Percentiles rank a stretch among this genome's conserved stretches.
Conservation (phyloP, 441 rosid species). For the Pelargonium fulgidum region DNA sequence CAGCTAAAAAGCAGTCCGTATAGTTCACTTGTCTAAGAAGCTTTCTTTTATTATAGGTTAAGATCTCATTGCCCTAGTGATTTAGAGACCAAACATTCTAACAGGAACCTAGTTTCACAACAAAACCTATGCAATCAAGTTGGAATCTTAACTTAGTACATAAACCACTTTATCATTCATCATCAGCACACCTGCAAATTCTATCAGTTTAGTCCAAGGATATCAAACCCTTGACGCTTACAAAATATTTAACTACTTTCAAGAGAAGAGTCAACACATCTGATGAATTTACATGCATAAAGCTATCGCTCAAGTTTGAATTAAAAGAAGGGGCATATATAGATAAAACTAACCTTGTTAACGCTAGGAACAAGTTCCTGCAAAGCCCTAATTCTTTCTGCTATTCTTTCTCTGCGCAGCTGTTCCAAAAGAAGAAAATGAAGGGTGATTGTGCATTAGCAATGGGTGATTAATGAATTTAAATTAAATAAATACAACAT, state of each 20-base stretch:
- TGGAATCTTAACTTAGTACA: neutral
- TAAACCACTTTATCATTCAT: neutral
- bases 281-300: neutral
- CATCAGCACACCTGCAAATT: neutral
- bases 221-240: neutral
- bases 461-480: neutral
- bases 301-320: neutral
- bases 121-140: neutral
- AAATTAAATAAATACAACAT: neutral
- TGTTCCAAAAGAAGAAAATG: slow-evolving; percentile 29
- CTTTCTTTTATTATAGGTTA: neutral
- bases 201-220: neutral
- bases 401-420: slow-evolving; percentile 96
- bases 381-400: slow-evolving; percentile 92
- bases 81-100: neutral
- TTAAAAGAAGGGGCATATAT: neutral
- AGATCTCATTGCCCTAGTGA: neutral
- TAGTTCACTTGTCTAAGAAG: neutral
- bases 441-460: slow-evolving; percentile 3
- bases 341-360: slow-evolving; percentile 56
- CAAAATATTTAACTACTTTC: neutral
- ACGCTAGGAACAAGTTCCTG: slow-evolving; percentile 98
- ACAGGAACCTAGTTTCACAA: neutral
- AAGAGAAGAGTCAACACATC: neutral
- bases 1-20: neutral